These are phyloP conservation scores for Microthyrium microscopicum DNA, from an alignment of 2,329 filamentous ascomycete genomes.

Conservation along the genomic window DNA sequence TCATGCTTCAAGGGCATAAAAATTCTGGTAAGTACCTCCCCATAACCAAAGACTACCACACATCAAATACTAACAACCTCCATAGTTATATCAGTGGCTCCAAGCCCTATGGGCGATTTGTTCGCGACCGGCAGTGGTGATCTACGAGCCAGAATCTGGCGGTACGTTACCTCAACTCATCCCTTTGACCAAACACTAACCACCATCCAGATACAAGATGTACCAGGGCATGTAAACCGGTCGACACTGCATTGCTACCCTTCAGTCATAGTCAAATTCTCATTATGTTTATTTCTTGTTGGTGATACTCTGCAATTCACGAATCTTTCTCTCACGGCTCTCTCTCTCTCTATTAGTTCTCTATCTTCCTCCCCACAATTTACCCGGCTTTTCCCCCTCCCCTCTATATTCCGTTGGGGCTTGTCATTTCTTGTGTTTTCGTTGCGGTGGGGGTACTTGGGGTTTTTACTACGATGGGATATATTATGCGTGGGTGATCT, in stretches of 20 bases:
- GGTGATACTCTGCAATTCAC: background rate
- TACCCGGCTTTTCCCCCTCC: too few species aligned
- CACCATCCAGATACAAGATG: too few species aligned
- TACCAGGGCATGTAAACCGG: background rate
- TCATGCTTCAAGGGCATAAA: slow-evolving; percentile 98
- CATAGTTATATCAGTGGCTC: slow-evolving; percentile 84
- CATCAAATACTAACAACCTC: too few species aligned
- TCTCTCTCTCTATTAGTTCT: background rate
- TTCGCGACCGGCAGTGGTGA: slow-evolving; percentile 96
- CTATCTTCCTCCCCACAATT: too few species aligned
- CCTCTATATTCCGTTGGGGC: background rate
- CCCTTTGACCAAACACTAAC: background rate
- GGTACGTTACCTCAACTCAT: slow-evolving; percentile 31
- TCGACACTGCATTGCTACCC: background rate
- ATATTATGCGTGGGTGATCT: too few species aligned
- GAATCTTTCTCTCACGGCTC: background rate
- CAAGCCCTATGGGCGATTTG: slow-evolving; percentile 70
- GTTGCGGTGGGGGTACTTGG: too few species aligned
- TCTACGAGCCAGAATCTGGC: slow-evolving; percentile 96
- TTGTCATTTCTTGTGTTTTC: background rate
- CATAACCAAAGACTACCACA: too few species aligned
- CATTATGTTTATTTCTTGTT: background rate
- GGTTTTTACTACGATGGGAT: too few species aligned
- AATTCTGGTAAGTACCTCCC: slow-evolving; percentile 50
- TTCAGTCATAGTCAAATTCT: background rate